Evolutionary conservation across 495 filamentous ascomycete genomes (phyloP), one percentile per base, ranked within the genome.

Genomic region (Amorphotheca resinae): DNA sequence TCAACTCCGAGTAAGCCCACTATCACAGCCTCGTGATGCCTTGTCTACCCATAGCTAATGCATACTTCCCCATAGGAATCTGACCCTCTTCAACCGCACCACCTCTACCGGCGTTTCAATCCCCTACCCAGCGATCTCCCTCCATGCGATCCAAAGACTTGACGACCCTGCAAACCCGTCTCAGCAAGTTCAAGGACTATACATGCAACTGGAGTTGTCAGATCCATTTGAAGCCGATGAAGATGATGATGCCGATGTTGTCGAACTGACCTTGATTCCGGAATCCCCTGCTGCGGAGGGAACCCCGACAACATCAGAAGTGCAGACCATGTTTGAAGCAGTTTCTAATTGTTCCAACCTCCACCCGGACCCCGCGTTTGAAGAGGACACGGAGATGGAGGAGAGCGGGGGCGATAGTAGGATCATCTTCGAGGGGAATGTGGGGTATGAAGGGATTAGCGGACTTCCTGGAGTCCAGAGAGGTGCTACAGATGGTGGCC

Each of bases 281-380:
- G 16, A 2, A 7, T 12, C 14, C 1, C 9, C 38, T 14, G 53
- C 63, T 3, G 44, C 40, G 5, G 36, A 49, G 18, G 42, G 55
- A 3, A 11, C 49, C 9, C 11, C 3, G 2, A 34, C 53, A n/a
- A 34, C 53, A n/a, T 50, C 51, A 11, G 38, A 30, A 3, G 38
- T 53, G 4, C 65, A 77, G 30, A 52, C 56, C 4, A 72, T 95
- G 9, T 98, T 81, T 66, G 67, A 72, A 2, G 87, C 87, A 2
- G 73, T 96, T 12, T 83, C 86, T 1, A 75, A 78, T 0, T 95
- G 91, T 63, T 82, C 87, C 11, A 83, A 95, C 53, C 62, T 98
- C 14, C 84, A 96, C 58, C 91, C 91, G 0, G 88, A 95, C 53
- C 77, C 84, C 0, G 57, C 65, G n/a, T 56, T 59, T 9, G 64